Conservation (phyloP, 1,284 basidiomycete genomes). For the Amylostereum areolatum region DNA sequence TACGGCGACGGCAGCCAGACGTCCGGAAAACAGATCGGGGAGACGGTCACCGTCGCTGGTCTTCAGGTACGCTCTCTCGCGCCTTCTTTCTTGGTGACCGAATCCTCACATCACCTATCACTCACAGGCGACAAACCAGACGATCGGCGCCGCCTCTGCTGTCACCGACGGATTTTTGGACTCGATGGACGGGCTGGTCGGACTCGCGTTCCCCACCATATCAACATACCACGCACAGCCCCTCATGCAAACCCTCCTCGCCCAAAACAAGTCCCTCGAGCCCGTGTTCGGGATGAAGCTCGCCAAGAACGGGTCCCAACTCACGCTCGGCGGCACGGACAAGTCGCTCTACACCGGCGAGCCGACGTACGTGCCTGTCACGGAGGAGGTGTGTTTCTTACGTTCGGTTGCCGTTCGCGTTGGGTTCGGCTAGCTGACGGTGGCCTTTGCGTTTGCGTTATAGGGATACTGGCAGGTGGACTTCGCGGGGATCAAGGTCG, state of each 20-base stretch:
- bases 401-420: not conserved
- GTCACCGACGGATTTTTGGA: constrained; percentile 16
- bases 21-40: constrained; percentile 21
- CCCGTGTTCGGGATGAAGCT: constrained; percentile 16
- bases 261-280: not conserved
- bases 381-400: constrained; percentile 3
- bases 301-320: constrained; percentile 18
- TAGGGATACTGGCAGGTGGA: constrained; percentile 27
- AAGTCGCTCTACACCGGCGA: constrained; percentile 16
- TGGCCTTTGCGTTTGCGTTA: not conserved
- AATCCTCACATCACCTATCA: not conserved
- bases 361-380: constrained; percentile 14
- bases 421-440: not conserved
- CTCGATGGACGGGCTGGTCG: constrained; percentile 23
- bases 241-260: constrained; percentile 7
- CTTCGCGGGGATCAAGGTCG: constrained; percentile 17
- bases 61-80: constrained; percentile 3
- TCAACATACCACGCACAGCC: constrained; percentile 14
- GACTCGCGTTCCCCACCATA: constrained; percentile 21
- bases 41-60: constrained; percentile 18
- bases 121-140: constrained; percentile 14
- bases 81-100: too few species aligned
- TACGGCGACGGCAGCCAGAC: constrained; percentile 28
- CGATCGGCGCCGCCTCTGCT: constrained; percentile 21
- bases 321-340: constrained; percentile 13